phyloP scores from a whole-genome alignment of 148 eudicot species.

The Spergularia bocconei region DNA sequence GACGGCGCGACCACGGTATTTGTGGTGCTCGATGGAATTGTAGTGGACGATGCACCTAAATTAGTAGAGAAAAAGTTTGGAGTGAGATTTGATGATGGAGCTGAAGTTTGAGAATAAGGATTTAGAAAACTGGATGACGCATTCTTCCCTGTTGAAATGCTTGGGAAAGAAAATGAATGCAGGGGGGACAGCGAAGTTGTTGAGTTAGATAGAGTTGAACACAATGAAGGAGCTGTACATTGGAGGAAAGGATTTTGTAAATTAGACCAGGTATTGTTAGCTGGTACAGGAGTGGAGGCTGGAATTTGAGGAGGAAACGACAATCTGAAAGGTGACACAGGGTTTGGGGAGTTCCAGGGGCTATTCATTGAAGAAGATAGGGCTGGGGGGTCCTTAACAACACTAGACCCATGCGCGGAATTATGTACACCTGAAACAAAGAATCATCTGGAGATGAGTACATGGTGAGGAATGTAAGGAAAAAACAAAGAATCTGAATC shows the following conservation, averaged over 20 bases:
- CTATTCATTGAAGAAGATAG: constrained; percentile 15
- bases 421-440: constrained; percentile 12
- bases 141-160: background rate
- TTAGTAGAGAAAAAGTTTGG: background rate
- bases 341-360: background rate
- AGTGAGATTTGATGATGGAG: constrained; percentile 5
- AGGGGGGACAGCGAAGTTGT: background rate
- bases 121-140: too few relatives aligned
- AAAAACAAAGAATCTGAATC: background rate
- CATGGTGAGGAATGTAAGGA: background rate
- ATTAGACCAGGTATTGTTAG: background rate
- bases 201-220: background rate
- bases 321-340: constrained; percentile 2
- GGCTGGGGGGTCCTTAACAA: background rate
- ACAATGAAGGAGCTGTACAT: background rate
- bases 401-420: constrained; percentile 10
- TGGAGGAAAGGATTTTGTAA: background rate
- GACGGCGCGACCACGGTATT: background rate
- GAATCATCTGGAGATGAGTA: background rate
- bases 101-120: background rate
- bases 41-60: background rate
- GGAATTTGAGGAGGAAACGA: constrained; percentile 10
- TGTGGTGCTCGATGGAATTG: background rate
- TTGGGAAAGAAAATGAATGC: background rate
- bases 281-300: constrained; percentile 1